Percentiles rank a stretch among this genome's conserved stretches.
Evolutionary conservation across 345 rosid species (phyloP).

Genomic region (Gossypioides kirkii): DNA sequence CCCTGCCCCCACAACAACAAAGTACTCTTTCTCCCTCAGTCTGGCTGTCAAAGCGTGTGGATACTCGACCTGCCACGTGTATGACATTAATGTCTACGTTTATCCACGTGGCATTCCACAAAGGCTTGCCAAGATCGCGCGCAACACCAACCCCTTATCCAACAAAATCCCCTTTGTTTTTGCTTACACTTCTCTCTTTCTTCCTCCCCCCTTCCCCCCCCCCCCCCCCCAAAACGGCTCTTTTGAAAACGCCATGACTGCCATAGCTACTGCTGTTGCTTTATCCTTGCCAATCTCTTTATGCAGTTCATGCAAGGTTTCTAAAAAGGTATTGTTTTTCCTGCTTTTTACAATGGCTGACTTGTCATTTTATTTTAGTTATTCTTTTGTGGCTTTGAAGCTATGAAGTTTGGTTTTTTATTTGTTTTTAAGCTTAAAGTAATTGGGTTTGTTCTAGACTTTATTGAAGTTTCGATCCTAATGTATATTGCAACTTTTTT

Average conservation of each 20-base stretch:
- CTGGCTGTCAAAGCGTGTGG: conserved; percentile 48
- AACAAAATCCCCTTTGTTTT: conserved; percentile 28
- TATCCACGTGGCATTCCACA: conserved; percentile 57
- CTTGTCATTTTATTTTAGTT: neutral
- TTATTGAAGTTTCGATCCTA: neutral
- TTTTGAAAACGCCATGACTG: conserved; percentile 53
- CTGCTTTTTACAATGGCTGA: neutral
- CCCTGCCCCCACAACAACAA: too few relatives aligned
- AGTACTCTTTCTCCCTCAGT: too few relatives aligned
- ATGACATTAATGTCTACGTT: conserved; percentile 1
- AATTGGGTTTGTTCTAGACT: neutral
- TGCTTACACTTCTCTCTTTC: conserved; percentile 8
- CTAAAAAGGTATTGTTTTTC: conserved; percentile 49
- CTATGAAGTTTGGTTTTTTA: neutral
- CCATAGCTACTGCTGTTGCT: conserved; percentile 65
- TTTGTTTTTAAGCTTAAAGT: neutral
- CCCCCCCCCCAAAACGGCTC: neutral
- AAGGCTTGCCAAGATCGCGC: conserved; percentile 74
- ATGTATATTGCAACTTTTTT: neutral
- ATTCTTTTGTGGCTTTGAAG: neutral
- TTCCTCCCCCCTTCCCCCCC: neutral
- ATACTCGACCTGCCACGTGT: conserved; percentile 46
- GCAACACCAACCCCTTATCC: conserved; percentile 65
- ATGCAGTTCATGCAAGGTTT: conserved; percentile 42
- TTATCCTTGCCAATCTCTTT: conserved; percentile 69